A percentile compares a stretch with the other conserved stretches of the same genome.
Conservation (phyloP, 73 alveolate genomes). For the Tetrahymena malaccensis region DNA sequence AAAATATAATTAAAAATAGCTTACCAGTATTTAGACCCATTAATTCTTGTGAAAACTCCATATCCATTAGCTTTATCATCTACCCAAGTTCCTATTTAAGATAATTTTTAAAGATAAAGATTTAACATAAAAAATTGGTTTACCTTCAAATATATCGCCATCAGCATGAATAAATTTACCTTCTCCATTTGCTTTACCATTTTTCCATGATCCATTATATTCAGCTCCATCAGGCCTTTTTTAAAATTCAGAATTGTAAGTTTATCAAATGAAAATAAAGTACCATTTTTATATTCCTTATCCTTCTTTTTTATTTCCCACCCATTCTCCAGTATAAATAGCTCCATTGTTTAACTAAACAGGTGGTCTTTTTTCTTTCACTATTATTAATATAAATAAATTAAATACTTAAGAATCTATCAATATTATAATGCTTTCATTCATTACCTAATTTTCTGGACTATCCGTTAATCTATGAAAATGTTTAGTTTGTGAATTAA, state of each 20-base stretch:
- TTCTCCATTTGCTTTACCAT: slow-evolving; percentile 48
- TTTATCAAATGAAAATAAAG: neutral
- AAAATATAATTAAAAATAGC: neutral
- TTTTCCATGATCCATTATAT: slow-evolving; percentile 49
- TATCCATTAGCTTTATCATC: slow-evolving; percentile 61
- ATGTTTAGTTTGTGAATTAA: neutral
- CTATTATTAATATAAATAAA: neutral
- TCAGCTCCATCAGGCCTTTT: slow-evolving; percentile 55
- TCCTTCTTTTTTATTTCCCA: slow-evolving; percentile 46
- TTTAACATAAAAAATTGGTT: neutral
- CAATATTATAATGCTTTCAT: no score
- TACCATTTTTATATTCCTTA: slow-evolving; percentile 34
- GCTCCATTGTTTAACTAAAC: slow-evolving; percentile 48
- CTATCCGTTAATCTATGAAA: neutral
- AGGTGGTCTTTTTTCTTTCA: neutral
- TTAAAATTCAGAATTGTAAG: neutral
- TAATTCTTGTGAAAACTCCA: slow-evolving; percentile 32
- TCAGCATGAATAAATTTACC: slow-evolving; percentile 37
- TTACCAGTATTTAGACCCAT: neutral
- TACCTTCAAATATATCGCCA: slow-evolving; percentile 34
- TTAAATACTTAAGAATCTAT: neutral
- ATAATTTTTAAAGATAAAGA: neutral
- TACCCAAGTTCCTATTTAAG: slow-evolving; percentile 57
- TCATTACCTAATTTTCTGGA: neutral
- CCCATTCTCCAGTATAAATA: slow-evolving; percentile 51